Base-by-base conservation (phyloP, 495 filamentous ascomycete species). In the Chlorociboria aeruginascens region DNA sequence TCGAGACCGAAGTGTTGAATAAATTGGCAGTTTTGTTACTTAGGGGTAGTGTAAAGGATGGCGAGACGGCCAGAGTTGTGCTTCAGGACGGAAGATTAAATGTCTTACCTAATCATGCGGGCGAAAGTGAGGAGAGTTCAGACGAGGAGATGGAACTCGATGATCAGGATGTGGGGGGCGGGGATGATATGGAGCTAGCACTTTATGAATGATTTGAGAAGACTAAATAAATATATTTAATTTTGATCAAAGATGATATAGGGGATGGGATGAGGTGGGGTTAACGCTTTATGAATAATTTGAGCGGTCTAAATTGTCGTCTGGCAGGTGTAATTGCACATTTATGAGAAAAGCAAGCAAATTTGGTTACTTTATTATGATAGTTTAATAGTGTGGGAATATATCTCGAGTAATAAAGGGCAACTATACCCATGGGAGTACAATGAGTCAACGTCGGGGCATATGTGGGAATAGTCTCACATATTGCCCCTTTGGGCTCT, bases 1-100 rank as follows among this genome's bases (percentile, higher is more conserved):
- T 98, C 51, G 90, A 98, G 69, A 86, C 88, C 64, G 92, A 98
- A 64, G 85, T 98, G 29, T 77, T 98, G 51, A 98, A 98, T 63
- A 81, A 81, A 31, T 67, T 98, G 46, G 92, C 92, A 0, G 82
- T 98, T 20, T 72, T 95, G 46, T 86, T 98, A 43, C 76, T 98
- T 11, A 74, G 88, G 31, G 89, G 89, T 43, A 77, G 72, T 35
- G 81, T 98, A 60, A 74, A 71, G 54, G 89, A 98, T 59, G 88
- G 89, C 17, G 92, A 98, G 66, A 60, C 63, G 2, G 92, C 90
- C 3, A 69, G 73, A 17, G 86, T 96, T 32, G 78, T 85, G 32
- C 68, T 96, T 59, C 77, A 78, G 43, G 73, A 85, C 50, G 40
- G 41, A 11, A 84, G 83, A 61, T 78, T 96, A 31, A 67, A 74